Evolutionary conservation across 31 red algal genomes (phyloP).

Genomic region (Odonthalia washingtoniensis): DNA sequence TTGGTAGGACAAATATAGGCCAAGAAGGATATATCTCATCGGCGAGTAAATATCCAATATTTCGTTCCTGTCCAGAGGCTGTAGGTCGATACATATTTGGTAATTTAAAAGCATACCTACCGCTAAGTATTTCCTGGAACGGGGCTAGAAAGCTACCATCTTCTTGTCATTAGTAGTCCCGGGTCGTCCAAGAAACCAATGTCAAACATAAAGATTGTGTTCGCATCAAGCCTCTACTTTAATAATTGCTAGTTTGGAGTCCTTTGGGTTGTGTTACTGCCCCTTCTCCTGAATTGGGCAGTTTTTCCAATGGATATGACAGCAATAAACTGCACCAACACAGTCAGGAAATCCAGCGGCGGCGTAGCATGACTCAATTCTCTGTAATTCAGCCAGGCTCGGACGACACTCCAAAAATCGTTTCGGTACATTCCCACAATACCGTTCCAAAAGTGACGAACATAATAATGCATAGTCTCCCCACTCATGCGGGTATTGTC

Average conservation of each 20-base stretch:
- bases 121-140: too few species aligned
- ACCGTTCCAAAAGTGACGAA: background rate
- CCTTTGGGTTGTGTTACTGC: too few species aligned
- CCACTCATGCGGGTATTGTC: background rate
- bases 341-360: background rate
- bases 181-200: background rate
- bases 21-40: constrained; percentile 20
- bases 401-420: background rate
- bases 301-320: background rate
- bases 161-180: background rate
- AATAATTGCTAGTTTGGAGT: constrained; percentile 1
- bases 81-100: background rate
- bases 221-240: constrained; percentile 2
- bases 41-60: background rate
- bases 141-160: background rate
- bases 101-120: background rate
- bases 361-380: background rate
- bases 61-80: background rate
- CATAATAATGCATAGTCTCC: background rate
- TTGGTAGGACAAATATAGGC: background rate
- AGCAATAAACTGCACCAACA: background rate
- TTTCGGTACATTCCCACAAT: background rate
- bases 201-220: constrained; percentile 1
- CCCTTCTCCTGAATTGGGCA: background rate
- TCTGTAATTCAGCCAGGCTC: background rate